Conservation (phyloP, 1,284 basidiomycete species). For the Sanghuangporus sanghuang region DNA sequence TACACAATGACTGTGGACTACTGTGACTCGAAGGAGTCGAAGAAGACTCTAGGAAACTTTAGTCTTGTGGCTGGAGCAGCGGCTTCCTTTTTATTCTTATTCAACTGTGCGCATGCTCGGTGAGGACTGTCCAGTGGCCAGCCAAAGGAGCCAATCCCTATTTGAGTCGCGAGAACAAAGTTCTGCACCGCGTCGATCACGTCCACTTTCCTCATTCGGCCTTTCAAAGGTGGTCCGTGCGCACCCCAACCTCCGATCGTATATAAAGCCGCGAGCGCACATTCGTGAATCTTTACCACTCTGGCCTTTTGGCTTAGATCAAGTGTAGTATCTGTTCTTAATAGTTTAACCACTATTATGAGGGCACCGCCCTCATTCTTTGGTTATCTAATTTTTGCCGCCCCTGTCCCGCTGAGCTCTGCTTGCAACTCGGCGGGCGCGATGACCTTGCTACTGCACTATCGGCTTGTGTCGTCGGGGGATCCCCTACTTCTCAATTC, state of each 20-base stretch:
- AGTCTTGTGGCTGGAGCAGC: too few species aligned
- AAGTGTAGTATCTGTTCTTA: slow-evolving; percentile 96
- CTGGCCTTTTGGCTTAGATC: slow-evolving; percentile 95
- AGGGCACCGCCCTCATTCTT: slow-evolving; percentile 34
- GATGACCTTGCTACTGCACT: slow-evolving; percentile 20
- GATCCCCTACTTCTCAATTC: background rate
- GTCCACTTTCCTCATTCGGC: too few species aligned
- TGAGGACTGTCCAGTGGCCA: too few species aligned
- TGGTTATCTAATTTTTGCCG: slow-evolving; percentile 32
- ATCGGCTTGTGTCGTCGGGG: slow-evolving; percentile 19
- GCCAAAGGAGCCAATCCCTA: too few species aligned
- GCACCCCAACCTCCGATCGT: background rate
- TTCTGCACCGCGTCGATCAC: too few species aligned
- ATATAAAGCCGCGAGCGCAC: background rate
- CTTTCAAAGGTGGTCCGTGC: background rate
- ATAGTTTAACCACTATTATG: slow-evolving; percentile 76
- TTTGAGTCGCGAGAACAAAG: too few species aligned
- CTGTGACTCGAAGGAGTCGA: too few species aligned
- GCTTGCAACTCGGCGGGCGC: slow-evolving; percentile 18
- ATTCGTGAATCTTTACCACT: slow-evolving; percentile 55
- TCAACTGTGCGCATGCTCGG: too few species aligned
- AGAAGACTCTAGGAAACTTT: too few species aligned
- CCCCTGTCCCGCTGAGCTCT: slow-evolving; percentile 17
- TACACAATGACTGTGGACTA: too few species aligned
- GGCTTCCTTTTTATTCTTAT: too few species aligned